Base-by-base conservation (phyloP, 768 basidiomycete genomes). In the Dentipellis fragilis region DNA sequence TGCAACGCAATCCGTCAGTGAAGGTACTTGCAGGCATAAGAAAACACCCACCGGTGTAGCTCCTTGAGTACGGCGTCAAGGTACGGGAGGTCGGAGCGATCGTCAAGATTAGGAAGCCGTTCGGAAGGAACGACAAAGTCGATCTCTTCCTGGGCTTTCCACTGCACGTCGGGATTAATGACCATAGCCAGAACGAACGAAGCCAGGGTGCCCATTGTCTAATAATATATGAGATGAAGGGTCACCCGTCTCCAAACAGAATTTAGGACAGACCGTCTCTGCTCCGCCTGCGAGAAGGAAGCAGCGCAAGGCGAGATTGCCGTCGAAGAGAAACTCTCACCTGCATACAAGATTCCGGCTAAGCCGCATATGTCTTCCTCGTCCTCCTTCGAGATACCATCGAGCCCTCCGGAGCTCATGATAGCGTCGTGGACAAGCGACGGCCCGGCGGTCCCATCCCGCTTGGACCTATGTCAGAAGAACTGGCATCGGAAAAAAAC, bases 51-150 rank as follows among this genome's bases (percentile, higher is more conserved):
- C 17, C 84, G 72, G 57, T 76, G 68, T 6, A 70, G 66, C 67
- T 86, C 85, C 19, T 71, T 75, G 60, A 84, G 68, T 36, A 87
- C 57, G 1, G 78, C 77, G 10, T 85, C 75, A 55, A 81, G 71
- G 64, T 79, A 89, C 6, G 84, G 83, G 54, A 89, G 65, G 1
- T 66, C 69, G 3, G 67, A 56, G 3, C 84, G 72, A 64, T 87
- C 87, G 40, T 68, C 72, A 58, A 84, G 78, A 0, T 69, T 73
- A 0, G 88, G 88, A 23, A 88, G 71, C 8, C 86, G 58, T 45
- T 75, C 75, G 23, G 64, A 56, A 11, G 81, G 82, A 36, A 83
- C 70, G 16, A 85, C 78, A 1, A 61, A 53, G 63, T 89, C 87
- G 16, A 89, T 75, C 59, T 89, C 87, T 16, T 72, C 69, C 62